Evolutionary conservation across 2,329 filamentous ascomycete genomes (phyloP), one percentile per base, ranked within the genome.

Genomic region (Botrytis elliptica): DNA sequence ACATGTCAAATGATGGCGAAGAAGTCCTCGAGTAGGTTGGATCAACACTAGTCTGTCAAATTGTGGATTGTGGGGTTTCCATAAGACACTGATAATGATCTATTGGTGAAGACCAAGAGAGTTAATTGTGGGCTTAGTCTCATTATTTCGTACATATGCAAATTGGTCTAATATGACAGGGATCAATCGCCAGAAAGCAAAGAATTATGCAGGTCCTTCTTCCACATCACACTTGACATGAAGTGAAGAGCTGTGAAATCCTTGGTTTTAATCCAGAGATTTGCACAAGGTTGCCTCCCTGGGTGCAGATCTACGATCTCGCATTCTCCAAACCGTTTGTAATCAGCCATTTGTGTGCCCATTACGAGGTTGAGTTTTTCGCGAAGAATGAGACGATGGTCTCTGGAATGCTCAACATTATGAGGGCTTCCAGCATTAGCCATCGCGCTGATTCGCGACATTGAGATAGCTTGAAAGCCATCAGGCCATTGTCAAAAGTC

Each of bases 1-100:
- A 62, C 72, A 74, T 74, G 63, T 71, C 69, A 38, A 74, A 55
- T 36, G 69, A 72, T 66, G 68, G 72, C 72, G 33, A 67, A 68
- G 57, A 73, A 75, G 62, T 74, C 66, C 70, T 76, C 59, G 75
- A 77, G 74, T 70, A 73, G 74, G 74, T 76, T 76, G 68, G 74
- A 75, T 76, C 74, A 75, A 73, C 71, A 71, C 75, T 75, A 75
- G 66, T 55, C 38, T 67, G 57, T 55, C 65, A 20, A 59, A 64
- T 71, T 65, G 62, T 71, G 74, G 70, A 74, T 77, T 77, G 72
- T 71, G 74, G 74, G 71, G 70, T 75, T 74, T 62, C 25, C 57
- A 73, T 59, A 71, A 75, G 67, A 74, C 67, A 71, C 57, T 70
- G 36, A 44, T 55, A 16, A 70, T 60, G 55, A 60, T 70, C 59